phyloP scores from a whole-genome alignment of 1,139 yeast species.

The Sugiyamaella novakii region DNA sequence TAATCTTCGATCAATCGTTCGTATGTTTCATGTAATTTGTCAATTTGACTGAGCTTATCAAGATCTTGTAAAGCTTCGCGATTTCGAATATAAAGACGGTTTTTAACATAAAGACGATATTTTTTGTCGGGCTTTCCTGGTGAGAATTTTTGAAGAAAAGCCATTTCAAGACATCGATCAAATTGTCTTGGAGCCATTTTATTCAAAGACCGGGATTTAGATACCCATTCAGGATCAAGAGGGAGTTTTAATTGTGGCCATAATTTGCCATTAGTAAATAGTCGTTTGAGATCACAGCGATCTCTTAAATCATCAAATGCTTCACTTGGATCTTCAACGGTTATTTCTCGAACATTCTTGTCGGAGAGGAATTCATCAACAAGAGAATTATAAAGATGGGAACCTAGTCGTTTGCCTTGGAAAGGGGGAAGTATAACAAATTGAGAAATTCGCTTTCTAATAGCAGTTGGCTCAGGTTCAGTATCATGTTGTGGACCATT shows the following conservation, averaged over 20 bases:
- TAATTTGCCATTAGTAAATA: constrained; percentile 42
- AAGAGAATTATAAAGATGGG: constrained; percentile 59
- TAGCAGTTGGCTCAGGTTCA: constrained; percentile 32
- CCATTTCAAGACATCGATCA: constrained; percentile 75
- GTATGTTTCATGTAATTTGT: constrained; percentile 77
- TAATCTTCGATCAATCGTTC: constrained; percentile 70
- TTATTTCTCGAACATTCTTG: constrained; percentile 63
- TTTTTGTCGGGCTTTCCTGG: constrained; percentile 39
- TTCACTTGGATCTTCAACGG: constrained; percentile 95
- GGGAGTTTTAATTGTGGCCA: constrained; percentile 34
- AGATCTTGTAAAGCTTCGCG: constrained; percentile 71
- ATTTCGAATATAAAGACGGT: constrained; percentile 73
- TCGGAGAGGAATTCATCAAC: constrained; percentile 59
- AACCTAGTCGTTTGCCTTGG: constrained; percentile 71
- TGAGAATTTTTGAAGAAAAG: constrained; percentile 50
- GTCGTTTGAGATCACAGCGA: constrained; percentile 67
- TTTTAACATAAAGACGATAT: constrained; percentile 66
- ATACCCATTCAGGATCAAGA: constrained; percentile 51
- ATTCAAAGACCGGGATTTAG: constrained; percentile 41
- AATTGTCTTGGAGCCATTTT: constrained; percentile 83
- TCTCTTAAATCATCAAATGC: constrained; percentile 90
- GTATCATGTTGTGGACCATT: constrained; percentile 60
- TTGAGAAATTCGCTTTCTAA: constrained; percentile 82
- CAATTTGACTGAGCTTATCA: constrained; percentile 61
- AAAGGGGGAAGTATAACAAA: constrained; percentile 80